Evolutionary conservation across 495 filamentous ascomycete genomes (phyloP).

Genomic region (Hypoxylon fuscum): DNA sequence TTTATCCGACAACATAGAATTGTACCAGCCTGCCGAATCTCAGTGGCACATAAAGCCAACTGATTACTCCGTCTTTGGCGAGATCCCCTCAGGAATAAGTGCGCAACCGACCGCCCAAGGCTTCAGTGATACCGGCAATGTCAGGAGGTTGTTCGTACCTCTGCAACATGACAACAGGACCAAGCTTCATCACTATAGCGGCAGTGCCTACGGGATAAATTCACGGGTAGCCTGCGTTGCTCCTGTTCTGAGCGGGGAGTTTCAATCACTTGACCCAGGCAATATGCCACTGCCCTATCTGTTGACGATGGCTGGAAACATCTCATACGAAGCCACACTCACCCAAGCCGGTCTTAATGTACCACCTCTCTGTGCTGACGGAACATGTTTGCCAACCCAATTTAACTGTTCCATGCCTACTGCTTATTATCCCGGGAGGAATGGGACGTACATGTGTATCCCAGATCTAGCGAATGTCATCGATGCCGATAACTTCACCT

Average conservation of each 20-base stretch:
- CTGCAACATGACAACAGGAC: slow-evolving; percentile 17
- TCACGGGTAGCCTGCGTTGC: slow-evolving; percentile 22
- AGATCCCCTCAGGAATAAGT: slow-evolving; percentile 9
- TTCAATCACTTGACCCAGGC: background rate
- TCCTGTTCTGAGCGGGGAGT: slow-evolving; percentile 13
- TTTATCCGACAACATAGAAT: background rate
- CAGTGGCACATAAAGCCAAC: slow-evolving; percentile 12
- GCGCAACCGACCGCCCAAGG: slow-evolving; percentile 15
- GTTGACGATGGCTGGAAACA: slow-evolving; percentile 8
- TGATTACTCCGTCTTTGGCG: slow-evolving; percentile 23
- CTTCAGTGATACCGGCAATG: slow-evolving; percentile 28
- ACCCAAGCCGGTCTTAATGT: slow-evolving; percentile 1
- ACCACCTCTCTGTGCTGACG: slow-evolving; percentile 5
- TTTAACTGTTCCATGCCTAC: slow-evolving; percentile 18
- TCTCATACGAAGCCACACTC: slow-evolving; percentile 14
- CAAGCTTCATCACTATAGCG: slow-evolving; percentile 17
- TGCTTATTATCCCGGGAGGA: slow-evolving; percentile 2
- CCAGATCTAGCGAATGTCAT: slow-evolving; percentile 12
- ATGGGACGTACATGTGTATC: slow-evolving; percentile 1
- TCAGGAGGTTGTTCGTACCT: slow-evolving; percentile 29
- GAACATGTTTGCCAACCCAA: slow-evolving; percentile 4
- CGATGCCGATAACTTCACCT: slow-evolving; percentile 10
- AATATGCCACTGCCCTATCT: slow-evolving; percentile 5
- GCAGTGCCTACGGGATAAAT: slow-evolving; percentile 16
- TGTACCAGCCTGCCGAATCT: background rate